A percentile compares a stretch with the other conserved stretches of the same genome.
phyloP scores from a whole-genome alignment of 371 early-diverging fungal genomes.

The Mortierella sp. region DNA sequence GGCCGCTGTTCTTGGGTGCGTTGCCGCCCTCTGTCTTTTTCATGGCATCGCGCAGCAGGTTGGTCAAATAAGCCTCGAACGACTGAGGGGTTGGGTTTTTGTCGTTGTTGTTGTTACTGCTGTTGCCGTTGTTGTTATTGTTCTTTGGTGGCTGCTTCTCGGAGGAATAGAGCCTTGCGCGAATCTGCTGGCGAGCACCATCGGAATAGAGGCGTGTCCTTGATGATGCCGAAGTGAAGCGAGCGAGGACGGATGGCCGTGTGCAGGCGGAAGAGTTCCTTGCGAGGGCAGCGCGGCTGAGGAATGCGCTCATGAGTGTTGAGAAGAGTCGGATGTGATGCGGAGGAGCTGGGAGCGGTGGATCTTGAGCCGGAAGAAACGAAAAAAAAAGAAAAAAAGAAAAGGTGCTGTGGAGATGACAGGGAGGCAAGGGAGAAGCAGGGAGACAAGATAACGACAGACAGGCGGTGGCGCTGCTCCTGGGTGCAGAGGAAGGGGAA shows the following conservation, averaged over 20 bases:
- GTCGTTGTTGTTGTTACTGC: constrained; percentile 7
- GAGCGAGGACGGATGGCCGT: constrained; percentile 17
- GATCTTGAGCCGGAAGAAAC: not conserved
- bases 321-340: not conserved
- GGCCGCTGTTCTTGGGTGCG: constrained; percentile 30
- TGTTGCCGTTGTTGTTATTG: constrained; percentile 17
- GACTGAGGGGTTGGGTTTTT: constrained; percentile 40
- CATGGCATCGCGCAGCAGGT: constrained; percentile 47
- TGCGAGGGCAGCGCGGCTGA: constrained; percentile 35
- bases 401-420: too few relatives aligned
- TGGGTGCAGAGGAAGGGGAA: not conserved
- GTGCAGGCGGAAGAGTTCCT: constrained; percentile 29
- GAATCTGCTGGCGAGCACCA: constrained; percentile 23
- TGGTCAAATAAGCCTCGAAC: constrained; percentile 59
- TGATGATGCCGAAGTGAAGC: constrained; percentile 16
- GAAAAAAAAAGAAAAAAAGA: too few relatives aligned
- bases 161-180: constrained; percentile 32
- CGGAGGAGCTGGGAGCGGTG: not conserved
- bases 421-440: not conserved
- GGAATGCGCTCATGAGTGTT: constrained; percentile 32
- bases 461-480: too few relatives aligned
- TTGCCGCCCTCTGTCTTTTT: constrained; percentile 37
- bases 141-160: constrained; percentile 39
- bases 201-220: constrained; percentile 5
- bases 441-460: not conserved